These are phyloP conservation scores for Ogataea salicorniae DNA, from an alignment of 805 yeast genomes.

Conservation along the genomic window DNA sequence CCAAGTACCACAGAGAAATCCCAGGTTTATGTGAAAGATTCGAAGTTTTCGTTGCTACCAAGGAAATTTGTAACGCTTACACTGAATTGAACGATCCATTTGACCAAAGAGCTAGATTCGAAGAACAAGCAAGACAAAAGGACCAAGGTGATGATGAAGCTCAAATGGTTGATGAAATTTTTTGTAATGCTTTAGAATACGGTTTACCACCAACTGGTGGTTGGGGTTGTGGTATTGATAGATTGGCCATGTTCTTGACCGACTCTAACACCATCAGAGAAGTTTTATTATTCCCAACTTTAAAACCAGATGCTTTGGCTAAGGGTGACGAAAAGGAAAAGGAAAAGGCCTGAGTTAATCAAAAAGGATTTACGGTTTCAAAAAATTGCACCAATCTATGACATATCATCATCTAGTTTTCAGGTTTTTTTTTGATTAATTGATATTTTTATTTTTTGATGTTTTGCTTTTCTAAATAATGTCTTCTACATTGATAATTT, in stretches of 20 bases:
- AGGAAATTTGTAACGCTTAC: constrained; percentile 97
- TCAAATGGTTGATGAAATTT: constrained; percentile 90
- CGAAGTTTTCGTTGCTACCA: constrained; percentile 97
- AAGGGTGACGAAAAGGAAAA: constrained; percentile 30
- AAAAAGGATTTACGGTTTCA: no score
- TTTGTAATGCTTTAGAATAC: constrained; percentile 96
- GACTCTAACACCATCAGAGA: constrained; percentile 96
- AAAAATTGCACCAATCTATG: not conserved
- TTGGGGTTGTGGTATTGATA: constrained; percentile 99
- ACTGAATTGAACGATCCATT: constrained; percentile 99
- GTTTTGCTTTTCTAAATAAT: not conserved
- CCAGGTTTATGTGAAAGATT: constrained; percentile 98
- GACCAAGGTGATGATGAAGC: constrained; percentile 99
- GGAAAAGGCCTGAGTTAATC: constrained; percentile 11
- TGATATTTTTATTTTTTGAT: no score
- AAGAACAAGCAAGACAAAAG: constrained; percentile 98
- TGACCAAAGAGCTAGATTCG: constrained; percentile 95
- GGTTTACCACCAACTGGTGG: constrained; percentile 99
- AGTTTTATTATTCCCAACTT: constrained; percentile 95
- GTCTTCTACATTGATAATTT: not conserved
- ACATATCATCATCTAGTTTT: not conserved
- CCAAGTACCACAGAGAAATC: constrained; percentile 85
- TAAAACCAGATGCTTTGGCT: constrained; percentile 77
- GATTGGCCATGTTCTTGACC: constrained; percentile 96
- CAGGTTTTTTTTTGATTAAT: not conserved